phyloP scores from a whole-genome alignment of 2,329 filamentous ascomycete genomes.

The Rutstroemia sp. region DNA sequence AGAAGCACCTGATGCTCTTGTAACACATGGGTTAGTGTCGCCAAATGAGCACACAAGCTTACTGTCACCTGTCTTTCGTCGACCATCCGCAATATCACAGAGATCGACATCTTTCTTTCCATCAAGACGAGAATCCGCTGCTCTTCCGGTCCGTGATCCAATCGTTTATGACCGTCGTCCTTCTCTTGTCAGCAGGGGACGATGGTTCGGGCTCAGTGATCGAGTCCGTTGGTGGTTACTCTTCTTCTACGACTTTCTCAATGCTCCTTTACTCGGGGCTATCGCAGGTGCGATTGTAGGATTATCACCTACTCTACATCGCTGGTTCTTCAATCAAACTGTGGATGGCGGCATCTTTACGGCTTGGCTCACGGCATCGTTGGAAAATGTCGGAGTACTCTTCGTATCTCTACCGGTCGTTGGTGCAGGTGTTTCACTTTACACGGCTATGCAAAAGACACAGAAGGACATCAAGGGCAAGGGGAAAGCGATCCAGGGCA shows the following conservation, averaged over 20 bases:
- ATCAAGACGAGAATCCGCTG: conserved; percentile 15
- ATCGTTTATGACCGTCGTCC: conserved; percentile 22
- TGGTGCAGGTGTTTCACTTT: conserved; percentile 59
- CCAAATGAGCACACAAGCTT: conserved; percentile 41
- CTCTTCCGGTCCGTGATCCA: neutral
- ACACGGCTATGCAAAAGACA: conserved; percentile 41
- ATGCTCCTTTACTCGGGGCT: conserved; percentile 55
- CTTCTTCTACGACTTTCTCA: conserved; percentile 44
- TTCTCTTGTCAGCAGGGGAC: conserved; percentile 16
- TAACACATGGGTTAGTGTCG: conserved; percentile 17
- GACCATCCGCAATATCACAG: conserved; percentile 7
- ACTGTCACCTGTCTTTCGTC: conserved; percentile 31
- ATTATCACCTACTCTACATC: conserved; percentile 50
- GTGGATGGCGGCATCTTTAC: conserved; percentile 56
- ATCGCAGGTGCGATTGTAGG: conserved; percentile 51
- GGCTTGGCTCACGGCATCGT: conserved; percentile 55
- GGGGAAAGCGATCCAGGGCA: conserved; percentile 23
- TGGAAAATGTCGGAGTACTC: conserved; percentile 54
- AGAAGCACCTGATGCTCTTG: neutral
- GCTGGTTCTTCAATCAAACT: conserved; percentile 51
- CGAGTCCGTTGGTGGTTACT: conserved; percentile 30
- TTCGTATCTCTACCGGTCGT: conserved; percentile 60
- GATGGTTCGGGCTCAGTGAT: conserved; percentile 27
- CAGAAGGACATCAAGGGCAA: conserved; percentile 31
- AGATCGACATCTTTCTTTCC: conserved; percentile 27